Evolutionary conservation across 192 early-diverging fungal species (phyloP), one percentile per base, ranked within the genome.

Genomic region (Phycomyces blakesleeanus): DNA sequence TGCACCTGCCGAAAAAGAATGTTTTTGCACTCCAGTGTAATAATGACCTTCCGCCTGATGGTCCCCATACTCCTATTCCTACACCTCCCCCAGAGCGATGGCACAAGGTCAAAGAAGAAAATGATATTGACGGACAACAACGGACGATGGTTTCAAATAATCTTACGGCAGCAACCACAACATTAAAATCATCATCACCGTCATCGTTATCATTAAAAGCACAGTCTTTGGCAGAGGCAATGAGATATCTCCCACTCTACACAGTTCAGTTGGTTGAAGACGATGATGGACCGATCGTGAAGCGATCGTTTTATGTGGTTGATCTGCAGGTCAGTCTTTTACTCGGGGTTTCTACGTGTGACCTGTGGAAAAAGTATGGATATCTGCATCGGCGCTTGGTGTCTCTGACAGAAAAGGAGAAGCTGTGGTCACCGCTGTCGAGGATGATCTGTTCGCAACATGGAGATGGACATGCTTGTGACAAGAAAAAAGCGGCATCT

Each of bases 351-450:
- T 40, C 77, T 0, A 70, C 72, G 6, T 64, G 72, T n/a, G 67
- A 72, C 20, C 72, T 90, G 18, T 86, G 80, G 68, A 51, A 54
- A 24, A 72, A 67, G n/a, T 90, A 90, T 49, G 81, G 85, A n/a
- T 73, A 83, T 25, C 66, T 90, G 16, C 69, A 71, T 41, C 80
- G 83, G 18, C 78, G 81, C 16, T 51, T 63, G 29, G 68, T 90
- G 12, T 80, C 71, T 6, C 63, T 63, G 12, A 61, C 71, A 0
- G 86, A 90, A 52, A 90, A 90, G 69, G 85, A 84, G 56, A 84
- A 83, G 16, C 65, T 90, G 16, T 90, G 88, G 88, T 82, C 79
- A 25, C 88, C 88, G 0, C 64, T 90, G n/a, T 76, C 88, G 0
- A 77, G 75, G 4, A 89, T 89, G 87, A 68, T 83, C 14, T 81